Evolutionary conservation across 2,329 filamentous ascomycete genomes (phyloP), one percentile per base, ranked within the genome.

Genomic region (Fusarium sp.): DNA sequence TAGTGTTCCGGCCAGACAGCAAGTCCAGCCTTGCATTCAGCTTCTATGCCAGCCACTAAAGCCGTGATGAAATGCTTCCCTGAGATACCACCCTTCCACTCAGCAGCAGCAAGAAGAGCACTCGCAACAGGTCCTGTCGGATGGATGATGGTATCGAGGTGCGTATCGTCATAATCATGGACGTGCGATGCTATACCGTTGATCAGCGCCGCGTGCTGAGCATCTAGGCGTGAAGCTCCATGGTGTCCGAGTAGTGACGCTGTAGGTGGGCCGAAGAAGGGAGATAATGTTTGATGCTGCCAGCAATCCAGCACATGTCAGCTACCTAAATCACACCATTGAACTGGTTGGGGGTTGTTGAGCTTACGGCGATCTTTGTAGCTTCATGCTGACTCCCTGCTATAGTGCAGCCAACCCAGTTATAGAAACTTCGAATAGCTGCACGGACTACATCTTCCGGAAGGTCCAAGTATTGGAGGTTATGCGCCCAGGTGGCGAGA

Each of bases 161-260:
- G 60, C 4, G 60, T 61, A 11, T 63, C 60, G 2, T 63, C 60
- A 25, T 60, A 63, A 8, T 60, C 60, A 51, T 63, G 60, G 7
- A 63, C 44, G 12, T 63, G 60, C 1, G 60, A 60, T n/a, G 60
- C 55, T 44, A 63, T 60, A 2, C 60, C 56, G 11, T 63, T 63
- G 23, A 63, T 44, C 4, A 61, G 16, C 2, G 55, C 60, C 4
- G 44, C 54, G 10, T 63, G 56, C 14, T 63, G 60, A 7, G 38
- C 44, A 51, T 63, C 60, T 23, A 19, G 3, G 5, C 2, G 35
- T 0, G 5, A 21, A 11, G 7, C 18, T 38, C 21, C 44, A 1
- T 27, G 9, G 6, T 51, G 5, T 16, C 60, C 60, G 3, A 63
- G n/a, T 3, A 63, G 56, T 3, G 60, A 61, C 1, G 60, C 23